phyloP scores from a whole-genome alignment of 2,329 filamentous ascomycete species.

The Lachnellula occidentalis region DNA sequence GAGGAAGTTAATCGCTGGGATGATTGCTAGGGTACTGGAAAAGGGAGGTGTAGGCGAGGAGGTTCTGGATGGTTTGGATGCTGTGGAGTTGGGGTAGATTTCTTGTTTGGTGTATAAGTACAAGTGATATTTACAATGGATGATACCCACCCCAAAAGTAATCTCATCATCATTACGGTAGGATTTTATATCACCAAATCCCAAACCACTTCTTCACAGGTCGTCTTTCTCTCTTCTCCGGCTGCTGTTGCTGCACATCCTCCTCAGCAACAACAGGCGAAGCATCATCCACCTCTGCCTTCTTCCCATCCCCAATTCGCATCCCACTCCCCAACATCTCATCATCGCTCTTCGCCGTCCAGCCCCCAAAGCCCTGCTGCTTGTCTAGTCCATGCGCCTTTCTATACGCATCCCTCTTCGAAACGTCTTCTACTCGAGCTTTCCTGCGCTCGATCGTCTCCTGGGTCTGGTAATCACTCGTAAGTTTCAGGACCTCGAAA shows the following conservation, averaged over 20 bases:
- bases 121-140: conserved; percentile 8
- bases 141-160: conserved; percentile 13
- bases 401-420: conserved; percentile 80
- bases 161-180: neutral
- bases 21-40: conserved; percentile 72
- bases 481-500: conserved; percentile 68
- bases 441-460: conserved; percentile 67
- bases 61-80: conserved; percentile 74
- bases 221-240: conserved; percentile 41
- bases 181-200: conserved; percentile 54
- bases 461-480: conserved; percentile 65
- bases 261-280: conserved; percentile 33
- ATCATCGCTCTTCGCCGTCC: conserved; percentile 36
- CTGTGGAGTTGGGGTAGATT: conserved; percentile 55
- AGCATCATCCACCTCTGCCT: conserved; percentile 1
- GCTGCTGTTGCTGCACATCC: conserved; percentile 31
- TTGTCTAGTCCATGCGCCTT: conserved; percentile 77
- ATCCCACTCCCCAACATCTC: conserved; percentile 30
- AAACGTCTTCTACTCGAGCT: conserved; percentile 74
- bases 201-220: conserved; percentile 77
- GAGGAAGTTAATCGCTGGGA: conserved; percentile 62
- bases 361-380: conserved; percentile 48
- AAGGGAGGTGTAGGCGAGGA: conserved; percentile 79
- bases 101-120: conserved; percentile 7
- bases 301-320: conserved; percentile 19